A percentile compares a stretch with the other conserved stretches of the same genome.
Conservation (phyloP, 139 green algal genomes). For the Chara braunii region DNA sequence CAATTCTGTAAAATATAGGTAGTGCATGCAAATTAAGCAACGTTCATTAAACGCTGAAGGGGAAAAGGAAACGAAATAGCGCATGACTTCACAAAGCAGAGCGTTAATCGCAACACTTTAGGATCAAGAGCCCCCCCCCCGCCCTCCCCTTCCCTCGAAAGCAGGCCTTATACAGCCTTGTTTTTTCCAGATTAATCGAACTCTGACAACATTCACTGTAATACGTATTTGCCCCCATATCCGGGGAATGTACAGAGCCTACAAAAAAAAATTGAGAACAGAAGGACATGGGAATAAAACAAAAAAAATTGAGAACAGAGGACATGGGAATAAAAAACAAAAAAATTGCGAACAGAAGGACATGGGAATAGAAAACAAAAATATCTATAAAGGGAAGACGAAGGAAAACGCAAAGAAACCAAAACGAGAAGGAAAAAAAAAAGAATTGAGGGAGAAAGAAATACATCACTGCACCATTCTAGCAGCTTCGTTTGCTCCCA, state of each 20-base stretch:
- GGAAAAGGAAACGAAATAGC: slow-evolving; percentile 3
- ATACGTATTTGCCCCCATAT: no score
- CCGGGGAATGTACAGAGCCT: no score
- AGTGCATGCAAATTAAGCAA: slow-evolving; percentile 2
- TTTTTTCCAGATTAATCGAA: no score
- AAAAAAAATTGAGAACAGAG: background rate
- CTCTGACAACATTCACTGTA: no score
- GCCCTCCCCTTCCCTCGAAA: no score
- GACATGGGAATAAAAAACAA: background rate
- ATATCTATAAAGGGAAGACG: slow-evolving; percentile 4
- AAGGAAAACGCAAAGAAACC: background rate
- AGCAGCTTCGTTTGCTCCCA: slow-evolving; percentile 57
- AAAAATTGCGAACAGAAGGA: background rate
- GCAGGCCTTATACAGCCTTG: no score
- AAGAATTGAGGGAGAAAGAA: background rate
- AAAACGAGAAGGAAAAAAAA: background rate
- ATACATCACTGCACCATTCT: no score
- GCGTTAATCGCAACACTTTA: no score
- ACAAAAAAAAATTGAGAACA: slow-evolving; percentile 12
- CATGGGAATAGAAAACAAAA: background rate
- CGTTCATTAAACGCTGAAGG: background rate
- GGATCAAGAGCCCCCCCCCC: no score
- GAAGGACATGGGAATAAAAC: slow-evolving; percentile 5
- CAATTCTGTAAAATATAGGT: background rate
- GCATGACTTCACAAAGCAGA: no score